Percentiles rank a stretch among this genome's conserved stretches.
phyloP scores from a whole-genome alignment of 2,329 filamentous ascomycete species.

The Diaporthe helianthi region DNA sequence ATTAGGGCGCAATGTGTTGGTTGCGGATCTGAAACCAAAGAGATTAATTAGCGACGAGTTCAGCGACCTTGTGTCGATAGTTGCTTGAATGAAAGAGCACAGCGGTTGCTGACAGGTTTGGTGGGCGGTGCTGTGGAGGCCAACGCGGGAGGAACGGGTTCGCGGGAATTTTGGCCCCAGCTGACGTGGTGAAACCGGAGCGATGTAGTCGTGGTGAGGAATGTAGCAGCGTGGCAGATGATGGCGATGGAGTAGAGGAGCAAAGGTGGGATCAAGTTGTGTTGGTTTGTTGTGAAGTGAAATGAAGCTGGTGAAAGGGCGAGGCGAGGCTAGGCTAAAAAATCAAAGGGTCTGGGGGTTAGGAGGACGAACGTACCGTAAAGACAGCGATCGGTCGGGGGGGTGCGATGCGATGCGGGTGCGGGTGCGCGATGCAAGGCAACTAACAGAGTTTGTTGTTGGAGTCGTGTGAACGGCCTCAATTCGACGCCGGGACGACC shows the following conservation, averaged over 20 bases:
- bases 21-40: neutral
- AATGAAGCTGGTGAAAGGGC: neutral
- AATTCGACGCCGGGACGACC: conserved; percentile 29
- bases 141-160: neutral
- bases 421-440: conserved; percentile 4
- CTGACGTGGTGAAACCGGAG: conserved; percentile 23
- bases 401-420: conserved; percentile 12
- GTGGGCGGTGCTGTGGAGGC: neutral
- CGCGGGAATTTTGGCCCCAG: neutral
- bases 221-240: conserved; percentile 12
- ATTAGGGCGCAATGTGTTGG: neutral
- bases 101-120: neutral
- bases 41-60: neutral
- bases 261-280: neutral
- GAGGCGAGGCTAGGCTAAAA: neutral
- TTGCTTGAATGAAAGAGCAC: neutral
- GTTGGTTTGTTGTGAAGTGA: conserved; percentile 5
- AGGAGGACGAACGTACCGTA: conserved; percentile 24
- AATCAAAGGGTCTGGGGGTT: neutral
- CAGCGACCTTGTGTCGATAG: neutral
- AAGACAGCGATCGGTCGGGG: conserved; percentile 15
- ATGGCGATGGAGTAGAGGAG: neutral
- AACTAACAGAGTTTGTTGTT: conserved; percentile 11
- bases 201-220: conserved; percentile 4
- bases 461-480: conserved; percentile 18